A percentile compares a stretch with the other conserved stretches of the same genome.
Conservation (phyloP, 2,329 filamentous ascomycete genomes). For the Pochonia chlamydosporia region DNA sequence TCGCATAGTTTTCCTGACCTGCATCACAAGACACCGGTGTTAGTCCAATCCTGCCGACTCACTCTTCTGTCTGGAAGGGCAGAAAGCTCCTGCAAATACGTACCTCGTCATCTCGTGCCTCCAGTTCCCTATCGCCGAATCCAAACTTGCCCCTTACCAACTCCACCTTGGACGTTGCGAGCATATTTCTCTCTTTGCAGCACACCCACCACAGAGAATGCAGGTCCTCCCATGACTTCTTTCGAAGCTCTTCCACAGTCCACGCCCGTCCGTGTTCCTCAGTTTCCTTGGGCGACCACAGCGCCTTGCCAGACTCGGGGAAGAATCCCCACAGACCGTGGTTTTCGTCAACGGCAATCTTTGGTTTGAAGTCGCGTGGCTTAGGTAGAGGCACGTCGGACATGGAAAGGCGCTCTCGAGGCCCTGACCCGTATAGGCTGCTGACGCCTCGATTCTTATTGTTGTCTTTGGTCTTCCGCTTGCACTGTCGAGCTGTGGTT, state of each 20-base stretch:
- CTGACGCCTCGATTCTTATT: slow-evolving; percentile 80
- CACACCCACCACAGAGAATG: slow-evolving; percentile 94
- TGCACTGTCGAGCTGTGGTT: slow-evolving; percentile 45
- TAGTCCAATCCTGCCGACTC: slow-evolving; percentile 8
- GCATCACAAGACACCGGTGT: slow-evolving; percentile 6
- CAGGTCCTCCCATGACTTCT: slow-evolving; percentile 90
- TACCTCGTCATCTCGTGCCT: slow-evolving; percentile 61
- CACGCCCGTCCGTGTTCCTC: slow-evolving; percentile 72
- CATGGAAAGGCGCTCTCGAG: slow-evolving; percentile 67
- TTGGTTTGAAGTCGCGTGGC: slow-evolving; percentile 56
- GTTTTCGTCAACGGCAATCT: slow-evolving; percentile 57
- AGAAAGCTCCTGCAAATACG: slow-evolving; percentile 22
- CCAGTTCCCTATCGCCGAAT: slow-evolving; percentile 66
- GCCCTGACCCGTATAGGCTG: slow-evolving; percentile 70
- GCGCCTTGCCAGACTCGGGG: slow-evolving; percentile 58
- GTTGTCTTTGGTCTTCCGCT: slow-evolving; percentile 58
- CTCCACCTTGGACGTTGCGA: slow-evolving; percentile 72
- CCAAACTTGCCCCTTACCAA: slow-evolving; percentile 60
- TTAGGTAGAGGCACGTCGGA: slow-evolving; percentile 66
- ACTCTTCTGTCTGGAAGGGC: not conserved
- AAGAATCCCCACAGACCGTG: slow-evolving; percentile 96
- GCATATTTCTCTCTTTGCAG: slow-evolving; percentile 81
- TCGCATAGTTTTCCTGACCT: slow-evolving; percentile 75
- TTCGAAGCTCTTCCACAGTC: slow-evolving; percentile 77
- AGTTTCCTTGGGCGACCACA: slow-evolving; percentile 68